Conservation (phyloP, 345 rosid genomes). For the Gossypium longicalyx region DNA sequence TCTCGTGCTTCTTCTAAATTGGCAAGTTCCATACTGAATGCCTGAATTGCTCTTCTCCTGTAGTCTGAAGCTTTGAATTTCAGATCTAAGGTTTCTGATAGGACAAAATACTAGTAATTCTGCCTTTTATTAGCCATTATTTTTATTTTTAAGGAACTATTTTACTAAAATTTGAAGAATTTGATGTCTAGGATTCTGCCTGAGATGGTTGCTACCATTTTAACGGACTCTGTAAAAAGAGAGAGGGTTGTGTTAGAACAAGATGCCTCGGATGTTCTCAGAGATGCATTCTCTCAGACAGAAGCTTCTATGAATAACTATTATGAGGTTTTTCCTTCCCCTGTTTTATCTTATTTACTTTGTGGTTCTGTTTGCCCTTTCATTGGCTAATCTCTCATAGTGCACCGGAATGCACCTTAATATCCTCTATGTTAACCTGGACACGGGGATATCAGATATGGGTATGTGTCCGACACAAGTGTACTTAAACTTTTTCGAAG, state of each 20-base stretch:
- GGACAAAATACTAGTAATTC: not conserved
- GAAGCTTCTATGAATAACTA: conserved; percentile 71
- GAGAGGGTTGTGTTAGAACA: conserved; percentile 59
- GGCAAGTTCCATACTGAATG: not conserved
- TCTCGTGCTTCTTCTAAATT: not conserved
- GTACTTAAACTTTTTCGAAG: not conserved
- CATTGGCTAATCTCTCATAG: not conserved
- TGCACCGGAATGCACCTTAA: not conserved
- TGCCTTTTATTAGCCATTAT: not conserved
- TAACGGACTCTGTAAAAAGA: conserved; percentile 61
- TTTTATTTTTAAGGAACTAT: not conserved
- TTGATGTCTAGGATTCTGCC: conserved; percentile 61
- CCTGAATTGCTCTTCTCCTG: not conserved
- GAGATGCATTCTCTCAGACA: conserved; percentile 64
- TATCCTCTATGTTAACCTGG: not conserved
- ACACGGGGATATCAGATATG: not conserved
- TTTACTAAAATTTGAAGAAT: conserved; percentile 6
- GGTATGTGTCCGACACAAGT: not conserved
- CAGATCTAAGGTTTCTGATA: not conserved
- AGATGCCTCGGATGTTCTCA: conserved; percentile 84
- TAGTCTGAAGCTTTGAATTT: not conserved
- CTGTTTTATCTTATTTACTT: not conserved
- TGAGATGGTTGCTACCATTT: conserved; percentile 59
- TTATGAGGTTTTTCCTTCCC: conserved; percentile 61
- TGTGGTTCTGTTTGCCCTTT: not conserved